These are phyloP conservation scores for Tylopilus felleus DNA, from an alignment of 768 basidiomycete species.

Conservation along the genomic window DNA sequence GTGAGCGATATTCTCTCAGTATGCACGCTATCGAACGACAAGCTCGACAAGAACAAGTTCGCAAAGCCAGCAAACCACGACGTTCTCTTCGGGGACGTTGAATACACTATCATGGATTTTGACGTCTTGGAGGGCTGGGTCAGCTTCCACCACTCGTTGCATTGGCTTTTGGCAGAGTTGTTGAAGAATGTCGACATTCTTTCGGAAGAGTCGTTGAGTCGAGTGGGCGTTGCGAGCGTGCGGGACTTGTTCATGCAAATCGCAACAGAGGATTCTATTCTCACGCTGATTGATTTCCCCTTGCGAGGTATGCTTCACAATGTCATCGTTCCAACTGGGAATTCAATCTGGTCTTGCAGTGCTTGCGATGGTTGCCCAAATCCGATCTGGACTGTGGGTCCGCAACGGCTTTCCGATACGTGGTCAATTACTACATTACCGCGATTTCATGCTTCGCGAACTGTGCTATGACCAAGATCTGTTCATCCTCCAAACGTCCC, in stretches of 20 bases:
- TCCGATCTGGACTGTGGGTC: slow-evolving; percentile 94
- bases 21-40: slow-evolving; percentile 63
- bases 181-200: slow-evolving; percentile 79
- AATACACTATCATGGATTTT: slow-evolving; percentile 68
- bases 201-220: slow-evolving; percentile 48
- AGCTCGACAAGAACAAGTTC: slow-evolving; percentile 67
- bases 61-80: slow-evolving; percentile 58
- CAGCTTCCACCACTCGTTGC: slow-evolving; percentile 89
- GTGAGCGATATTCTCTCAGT: slow-evolving; percentile 70
- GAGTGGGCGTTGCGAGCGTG: slow-evolving; percentile 51
- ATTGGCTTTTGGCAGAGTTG: slow-evolving; percentile 87
- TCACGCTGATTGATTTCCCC: slow-evolving; percentile 85
- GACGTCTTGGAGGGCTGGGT: slow-evolving; percentile 80
- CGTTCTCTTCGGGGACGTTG: slow-evolving; percentile 58
- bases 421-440: slow-evolving; percentile 92
- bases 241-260: slow-evolving; percentile 59
- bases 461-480: slow-evolving; percentile 96
- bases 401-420: slow-evolving; percentile 96
- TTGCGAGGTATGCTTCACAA: slow-evolving; percentile 62
- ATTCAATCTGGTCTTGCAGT: slow-evolving; percentile 42
- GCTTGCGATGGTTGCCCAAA: slow-evolving; percentile 89
- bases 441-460: slow-evolving; percentile 93
- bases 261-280: slow-evolving; percentile 62
- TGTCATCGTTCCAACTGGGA: background rate
- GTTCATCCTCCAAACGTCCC: slow-evolving; percentile 82